Evolutionary conservation across 331 rosid genomes (phyloP).

Genomic region (Quercus lobata): DNA sequence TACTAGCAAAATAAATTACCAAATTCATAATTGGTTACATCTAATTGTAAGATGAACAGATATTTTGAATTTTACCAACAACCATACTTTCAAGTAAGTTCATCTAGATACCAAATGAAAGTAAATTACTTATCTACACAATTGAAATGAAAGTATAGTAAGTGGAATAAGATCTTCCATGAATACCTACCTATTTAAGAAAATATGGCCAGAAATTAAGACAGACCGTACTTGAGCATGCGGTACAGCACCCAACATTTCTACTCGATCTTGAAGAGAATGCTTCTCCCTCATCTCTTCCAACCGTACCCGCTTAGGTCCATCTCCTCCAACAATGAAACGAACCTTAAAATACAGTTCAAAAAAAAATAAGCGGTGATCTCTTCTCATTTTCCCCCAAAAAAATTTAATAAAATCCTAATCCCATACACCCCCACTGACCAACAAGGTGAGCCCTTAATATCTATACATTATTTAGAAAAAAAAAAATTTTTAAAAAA

Average conservation of each 20-base stretch:
- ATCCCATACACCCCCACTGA: not conserved
- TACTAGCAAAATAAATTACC: not conserved
- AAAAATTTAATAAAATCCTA: not conserved
- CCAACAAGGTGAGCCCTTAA: not conserved
- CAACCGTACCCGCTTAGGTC: conserved; percentile 87
- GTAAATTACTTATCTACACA: not conserved
- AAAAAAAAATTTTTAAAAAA: not conserved
- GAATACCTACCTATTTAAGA: conserved; percentile 68
- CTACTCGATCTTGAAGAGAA: conserved; percentile 93
- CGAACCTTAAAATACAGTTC: conserved; percentile 56
- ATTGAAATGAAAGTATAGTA: not conserved
- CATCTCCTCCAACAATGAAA: conserved; percentile 91
- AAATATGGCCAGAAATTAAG: conserved; percentile 78
- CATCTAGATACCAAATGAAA: not conserved
- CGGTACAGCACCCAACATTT: conserved; percentile 91
- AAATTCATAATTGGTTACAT: not conserved
- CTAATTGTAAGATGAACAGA: not conserved
- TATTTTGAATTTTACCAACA: not conserved
- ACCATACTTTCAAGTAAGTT: not conserved
- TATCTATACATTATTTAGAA: conserved; percentile 13
- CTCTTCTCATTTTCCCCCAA: not conserved
- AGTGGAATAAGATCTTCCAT: not conserved
- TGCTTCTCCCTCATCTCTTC: conserved; percentile 97
- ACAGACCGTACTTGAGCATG: conserved; percentile 79
- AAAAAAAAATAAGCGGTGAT: not conserved